Conservation (phyloP, 805 yeast genomes). For the Yamadazyma kitorensis region DNA sequence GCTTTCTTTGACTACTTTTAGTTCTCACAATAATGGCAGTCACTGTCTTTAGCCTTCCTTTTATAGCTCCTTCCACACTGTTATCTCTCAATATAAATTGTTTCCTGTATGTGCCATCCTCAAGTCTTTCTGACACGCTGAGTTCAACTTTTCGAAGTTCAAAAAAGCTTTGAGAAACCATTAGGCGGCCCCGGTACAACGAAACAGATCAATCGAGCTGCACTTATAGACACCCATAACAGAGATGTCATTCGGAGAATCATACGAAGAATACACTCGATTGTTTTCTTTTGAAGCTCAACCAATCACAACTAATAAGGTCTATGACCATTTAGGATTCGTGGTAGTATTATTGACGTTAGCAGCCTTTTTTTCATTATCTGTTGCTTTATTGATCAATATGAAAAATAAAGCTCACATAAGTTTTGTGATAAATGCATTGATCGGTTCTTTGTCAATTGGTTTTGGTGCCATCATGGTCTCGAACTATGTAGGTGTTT, state of each 20-base stretch:
- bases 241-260: conserved; percentile 19
- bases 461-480: conserved; percentile 37
- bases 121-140: no score
- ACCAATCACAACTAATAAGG: conserved; percentile 21
- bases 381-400: conserved; percentile 27
- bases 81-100: no score
- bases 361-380: conserved; percentile 27
- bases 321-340: conserved; percentile 14
- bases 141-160: no score
- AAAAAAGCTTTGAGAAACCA: no score
- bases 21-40: no score
- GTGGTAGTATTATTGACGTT: conserved; percentile 21
- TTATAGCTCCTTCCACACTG: no score
- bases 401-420: conserved; percentile 22
- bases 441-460: conserved; percentile 35
- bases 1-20: conserved; percentile 8
- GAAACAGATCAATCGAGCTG: not conserved
- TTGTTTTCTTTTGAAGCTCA: conserved; percentile 19
- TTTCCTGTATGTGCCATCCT: no score
- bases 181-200: no score
- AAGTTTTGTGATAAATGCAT: conserved; percentile 26
- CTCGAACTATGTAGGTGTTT: conserved; percentile 43
- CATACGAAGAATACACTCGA: conserved; percentile 24
- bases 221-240: no score
- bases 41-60: no score